A percentile compares a stretch with the other conserved stretches of the same genome.
phyloP scores from a whole-genome alignment of 257 asterid genomes.

The Coffea eugenioides region DNA sequence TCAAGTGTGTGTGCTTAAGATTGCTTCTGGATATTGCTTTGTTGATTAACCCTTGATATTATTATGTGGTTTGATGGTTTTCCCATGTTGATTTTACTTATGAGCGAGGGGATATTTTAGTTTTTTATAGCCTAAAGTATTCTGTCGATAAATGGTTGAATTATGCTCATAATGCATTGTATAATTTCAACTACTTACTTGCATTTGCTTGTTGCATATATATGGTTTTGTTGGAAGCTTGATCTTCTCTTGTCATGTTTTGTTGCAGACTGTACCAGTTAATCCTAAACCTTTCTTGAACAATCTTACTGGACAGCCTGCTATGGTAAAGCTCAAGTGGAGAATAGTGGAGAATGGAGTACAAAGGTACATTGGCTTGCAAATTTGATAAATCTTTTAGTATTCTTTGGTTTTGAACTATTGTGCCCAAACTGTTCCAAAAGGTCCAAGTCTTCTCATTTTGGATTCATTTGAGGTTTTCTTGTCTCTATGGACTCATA shows the following conservation, averaged over 20 bases:
- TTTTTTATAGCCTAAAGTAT: not conserved
- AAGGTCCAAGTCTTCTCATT: slow-evolving; percentile 4
- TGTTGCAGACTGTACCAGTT: slow-evolving; percentile 87
- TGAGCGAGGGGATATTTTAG: not conserved
- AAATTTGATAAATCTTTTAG: not conserved
- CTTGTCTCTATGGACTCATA: slow-evolving; percentile 95
- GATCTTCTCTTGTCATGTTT: not conserved
- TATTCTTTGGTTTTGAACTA: not conserved
- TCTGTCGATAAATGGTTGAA: not conserved
- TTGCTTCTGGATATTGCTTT: not conserved
- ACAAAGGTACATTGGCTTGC: slow-evolving; percentile 57
- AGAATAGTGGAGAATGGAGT: slow-evolving; percentile 88
- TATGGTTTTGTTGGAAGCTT: not conserved
- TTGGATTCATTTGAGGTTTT: slow-evolving; percentile 53
- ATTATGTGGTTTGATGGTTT: not conserved
- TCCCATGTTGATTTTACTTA: not conserved
- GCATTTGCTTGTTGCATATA: not conserved
- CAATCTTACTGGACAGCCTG: slow-evolving; percentile 93
- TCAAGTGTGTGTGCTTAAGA: not conserved
- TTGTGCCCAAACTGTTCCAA: not conserved
- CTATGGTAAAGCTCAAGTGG: slow-evolving; percentile 73
- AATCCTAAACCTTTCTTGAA: slow-evolving; percentile 98
- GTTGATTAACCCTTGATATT: not conserved
- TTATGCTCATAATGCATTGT: not conserved
- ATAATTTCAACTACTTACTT: not conserved